Percentiles rank a stretch among this genome's conserved stretches.
Evolutionary conservation across 192 early-diverging fungal species (phyloP).

Genomic region (Chytriomyces hyalinus): DNA sequence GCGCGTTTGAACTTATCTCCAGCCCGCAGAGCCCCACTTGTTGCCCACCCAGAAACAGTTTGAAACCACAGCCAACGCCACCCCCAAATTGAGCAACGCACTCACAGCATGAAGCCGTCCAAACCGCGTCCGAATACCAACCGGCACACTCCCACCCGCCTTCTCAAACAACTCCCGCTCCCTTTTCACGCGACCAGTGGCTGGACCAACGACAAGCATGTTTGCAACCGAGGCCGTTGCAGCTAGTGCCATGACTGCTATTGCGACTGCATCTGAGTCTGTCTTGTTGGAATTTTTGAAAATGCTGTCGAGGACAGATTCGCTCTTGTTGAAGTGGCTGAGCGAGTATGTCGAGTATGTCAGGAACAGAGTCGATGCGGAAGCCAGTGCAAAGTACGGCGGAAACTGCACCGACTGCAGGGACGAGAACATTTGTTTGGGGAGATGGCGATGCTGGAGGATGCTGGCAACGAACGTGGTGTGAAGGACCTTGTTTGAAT

Average conservation of each 20-base stretch:
- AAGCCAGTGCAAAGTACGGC: slow-evolving; percentile 21
- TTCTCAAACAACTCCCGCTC: slow-evolving; percentile 26
- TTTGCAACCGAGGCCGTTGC: slow-evolving; percentile 5
- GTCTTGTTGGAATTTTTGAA: background rate
- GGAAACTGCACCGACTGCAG: slow-evolving; percentile 35
- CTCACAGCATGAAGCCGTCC: slow-evolving; percentile 13
- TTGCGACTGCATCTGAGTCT: background rate
- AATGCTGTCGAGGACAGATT: background rate
- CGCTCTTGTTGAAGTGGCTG: background rate
- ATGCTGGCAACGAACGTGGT: slow-evolving; percentile 31
- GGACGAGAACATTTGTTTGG: slow-evolving; percentile 11
- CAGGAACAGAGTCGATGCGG: background rate
- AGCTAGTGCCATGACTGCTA: background rate
- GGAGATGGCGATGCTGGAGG: slow-evolving; percentile 23
- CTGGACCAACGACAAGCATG: slow-evolving; percentile 9
- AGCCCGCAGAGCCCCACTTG: background rate
- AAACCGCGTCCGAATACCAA: background rate
- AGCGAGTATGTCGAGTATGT: slow-evolving; percentile 31
- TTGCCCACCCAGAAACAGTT: slow-evolving; percentile 37
- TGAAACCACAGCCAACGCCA: slow-evolving; percentile 9
- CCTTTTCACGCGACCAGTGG: background rate
- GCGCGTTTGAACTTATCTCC: too few species aligned
- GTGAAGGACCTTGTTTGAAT: slow-evolving; percentile 14
- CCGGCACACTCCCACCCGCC: background rate
- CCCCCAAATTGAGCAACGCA: slow-evolving; percentile 22